phyloP scores from a whole-genome alignment of 2,329 filamentous ascomycete species.

The Beauveria australis region DNA sequence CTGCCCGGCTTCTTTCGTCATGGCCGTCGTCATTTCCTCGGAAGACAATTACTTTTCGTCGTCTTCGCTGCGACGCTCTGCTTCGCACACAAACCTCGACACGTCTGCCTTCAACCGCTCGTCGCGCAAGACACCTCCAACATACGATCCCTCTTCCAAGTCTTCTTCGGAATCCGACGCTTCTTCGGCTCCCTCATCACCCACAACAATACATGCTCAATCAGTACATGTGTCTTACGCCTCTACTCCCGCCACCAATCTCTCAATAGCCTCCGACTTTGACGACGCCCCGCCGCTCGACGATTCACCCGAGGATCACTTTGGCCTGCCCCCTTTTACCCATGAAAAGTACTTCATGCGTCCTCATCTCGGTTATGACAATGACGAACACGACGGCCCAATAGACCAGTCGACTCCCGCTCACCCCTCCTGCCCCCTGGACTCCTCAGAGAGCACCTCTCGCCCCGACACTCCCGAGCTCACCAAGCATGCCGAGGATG shows the following conservation, averaged over 20 bases:
- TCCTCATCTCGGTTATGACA: constrained; percentile 23
- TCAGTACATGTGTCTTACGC: constrained; percentile 49
- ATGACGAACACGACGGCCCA: constrained; percentile 36
- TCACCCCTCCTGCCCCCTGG: constrained; percentile 48
- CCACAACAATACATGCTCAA: constrained; percentile 41
- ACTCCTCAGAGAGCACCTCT: constrained; percentile 41
- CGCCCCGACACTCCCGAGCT: constrained; percentile 50
- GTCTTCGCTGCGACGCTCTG: constrained; percentile 47
- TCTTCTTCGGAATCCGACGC: constrained; percentile 37
- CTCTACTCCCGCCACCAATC: constrained; percentile 55
- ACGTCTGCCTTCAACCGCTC: constrained; percentile 36
- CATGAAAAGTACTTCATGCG: constrained; percentile 37
- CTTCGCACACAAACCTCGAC: constrained; percentile 51
- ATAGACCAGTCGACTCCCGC: constrained; percentile 36
- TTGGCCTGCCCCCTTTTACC: constrained; percentile 37
- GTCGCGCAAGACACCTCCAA: constrained; percentile 33
- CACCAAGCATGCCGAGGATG: constrained; percentile 63
- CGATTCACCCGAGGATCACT: constrained; percentile 36
- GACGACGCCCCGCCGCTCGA: constrained; percentile 41
- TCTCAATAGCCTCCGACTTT: constrained; percentile 52
- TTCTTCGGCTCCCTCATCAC: constrained; percentile 50
- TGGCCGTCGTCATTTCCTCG: constrained; percentile 49
- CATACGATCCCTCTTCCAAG: constrained; percentile 36
- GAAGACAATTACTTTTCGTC: constrained; percentile 52
- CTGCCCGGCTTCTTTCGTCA: constrained; percentile 18